Conservation (phyloP, 2,329 filamentous ascomycete species). For the Plectosphaerella plurivora region DNA sequence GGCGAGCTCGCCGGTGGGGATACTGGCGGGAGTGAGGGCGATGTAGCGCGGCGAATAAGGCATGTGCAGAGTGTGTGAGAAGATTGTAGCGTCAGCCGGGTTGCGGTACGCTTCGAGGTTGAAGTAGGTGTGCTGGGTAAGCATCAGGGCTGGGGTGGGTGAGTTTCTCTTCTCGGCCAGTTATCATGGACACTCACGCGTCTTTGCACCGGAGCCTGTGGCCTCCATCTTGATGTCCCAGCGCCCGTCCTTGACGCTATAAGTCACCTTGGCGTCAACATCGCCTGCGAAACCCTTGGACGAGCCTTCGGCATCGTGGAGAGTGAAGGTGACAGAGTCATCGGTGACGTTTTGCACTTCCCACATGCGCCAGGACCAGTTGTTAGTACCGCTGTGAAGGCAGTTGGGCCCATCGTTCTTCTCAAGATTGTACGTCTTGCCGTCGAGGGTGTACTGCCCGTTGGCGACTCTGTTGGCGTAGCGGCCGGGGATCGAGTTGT, state of each 20-base stretch:
- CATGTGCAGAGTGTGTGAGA: slow-evolving; percentile 59
- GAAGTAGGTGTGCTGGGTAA: slow-evolving; percentile 65
- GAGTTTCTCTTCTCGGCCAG: background rate
- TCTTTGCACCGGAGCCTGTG: slow-evolving; percentile 41
- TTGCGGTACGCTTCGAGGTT: slow-evolving; percentile 63
- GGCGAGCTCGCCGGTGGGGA: slow-evolving; percentile 58
- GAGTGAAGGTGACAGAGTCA: slow-evolving; percentile 61
- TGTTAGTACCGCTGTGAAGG: slow-evolving; percentile 54
- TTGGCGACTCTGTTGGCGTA: slow-evolving; percentile 63
- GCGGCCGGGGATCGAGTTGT: slow-evolving; percentile 58
- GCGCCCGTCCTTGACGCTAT: slow-evolving; percentile 50
- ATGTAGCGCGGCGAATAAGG: slow-evolving; percentile 58
- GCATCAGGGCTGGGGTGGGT: slow-evolving; percentile 46
- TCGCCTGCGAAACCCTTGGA: slow-evolving; percentile 57
- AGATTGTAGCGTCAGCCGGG: slow-evolving; percentile 46
- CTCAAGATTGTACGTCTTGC: slow-evolving; percentile 45
- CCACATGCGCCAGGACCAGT: slow-evolving; percentile 61
- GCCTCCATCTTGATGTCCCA: slow-evolving; percentile 60
- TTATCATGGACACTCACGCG: slow-evolving; percentile 25
- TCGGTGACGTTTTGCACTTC: slow-evolving; percentile 50
- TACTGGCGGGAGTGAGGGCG: slow-evolving; percentile 47
- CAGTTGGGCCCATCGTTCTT: slow-evolving; percentile 51
- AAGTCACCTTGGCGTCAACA: slow-evolving; percentile 58
- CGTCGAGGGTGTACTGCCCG: slow-evolving; percentile 49
- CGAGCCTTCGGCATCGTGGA: slow-evolving; percentile 54